Conservation (phyloP, 495 filamentous ascomycete species). For the Physcia stellaris region DNA sequence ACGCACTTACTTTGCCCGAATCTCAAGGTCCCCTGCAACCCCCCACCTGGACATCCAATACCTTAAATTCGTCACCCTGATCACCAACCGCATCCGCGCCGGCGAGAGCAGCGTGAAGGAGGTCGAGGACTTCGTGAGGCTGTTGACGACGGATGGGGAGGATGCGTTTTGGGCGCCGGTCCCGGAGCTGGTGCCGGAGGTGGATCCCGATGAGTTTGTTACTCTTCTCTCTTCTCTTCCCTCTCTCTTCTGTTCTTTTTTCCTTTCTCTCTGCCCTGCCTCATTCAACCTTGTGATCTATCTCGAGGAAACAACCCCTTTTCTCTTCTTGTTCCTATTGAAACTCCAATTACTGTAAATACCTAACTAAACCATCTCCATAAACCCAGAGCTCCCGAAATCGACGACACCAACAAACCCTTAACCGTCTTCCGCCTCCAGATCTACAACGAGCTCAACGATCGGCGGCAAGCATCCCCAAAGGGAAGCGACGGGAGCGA, state of each 20-base stretch:
- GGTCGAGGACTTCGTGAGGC: conserved; percentile 12
- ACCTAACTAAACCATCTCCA: neutral
- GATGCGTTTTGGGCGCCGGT: neutral
- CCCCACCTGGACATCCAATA: neutral
- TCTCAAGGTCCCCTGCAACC: neutral
- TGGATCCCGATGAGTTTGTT: neutral
- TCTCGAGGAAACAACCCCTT: no score
- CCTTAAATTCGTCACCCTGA: neutral
- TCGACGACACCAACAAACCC: neutral
- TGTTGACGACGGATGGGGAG: neutral
- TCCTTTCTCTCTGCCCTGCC: no score
- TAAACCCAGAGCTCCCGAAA: neutral
- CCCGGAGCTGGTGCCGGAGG: neutral
- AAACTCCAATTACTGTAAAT: neutral
- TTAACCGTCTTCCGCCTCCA: neutral
- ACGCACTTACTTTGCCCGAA: neutral
- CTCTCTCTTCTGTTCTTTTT: no score
- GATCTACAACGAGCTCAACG: neutral
- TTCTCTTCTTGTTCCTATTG: neutral
- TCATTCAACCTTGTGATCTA: neutral
- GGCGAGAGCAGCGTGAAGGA: conserved; percentile 21
- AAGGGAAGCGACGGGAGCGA: neutral
- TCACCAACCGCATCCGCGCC: neutral
- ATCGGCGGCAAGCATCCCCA: neutral
- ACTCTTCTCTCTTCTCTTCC: no score